A percentile compares a stretch with the other conserved stretches of the same genome.
These are phyloP conservation scores for Xerophyta viscosa DNA, from an alignment of 106 monocot genomes.

Conservation along the genomic window DNA sequence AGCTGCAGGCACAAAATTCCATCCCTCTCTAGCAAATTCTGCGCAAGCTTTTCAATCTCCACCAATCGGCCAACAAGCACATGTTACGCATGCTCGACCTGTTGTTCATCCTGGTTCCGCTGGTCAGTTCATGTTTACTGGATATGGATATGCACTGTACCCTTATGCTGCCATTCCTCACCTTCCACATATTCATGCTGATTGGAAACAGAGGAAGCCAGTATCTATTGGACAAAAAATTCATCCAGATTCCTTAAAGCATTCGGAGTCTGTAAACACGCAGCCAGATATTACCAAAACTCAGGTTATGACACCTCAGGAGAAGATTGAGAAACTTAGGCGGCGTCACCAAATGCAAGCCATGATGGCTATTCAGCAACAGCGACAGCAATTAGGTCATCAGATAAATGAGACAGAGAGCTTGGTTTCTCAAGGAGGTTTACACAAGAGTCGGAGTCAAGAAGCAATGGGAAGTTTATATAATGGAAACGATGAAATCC, in stretches of 20 bases:
- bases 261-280: constrained; percentile 14
- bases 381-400: constrained; percentile 63
- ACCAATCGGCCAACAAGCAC: constrained; percentile 15
- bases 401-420: constrained; percentile 32
- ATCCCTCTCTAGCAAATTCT: constrained; percentile 11
- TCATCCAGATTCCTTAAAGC: constrained; percentile 20
- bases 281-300: constrained; percentile 20
- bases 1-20: constrained; percentile 7
- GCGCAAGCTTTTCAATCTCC: constrained; percentile 19
- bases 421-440: constrained; percentile 18
- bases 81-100: constrained; percentile 8
- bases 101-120: constrained; percentile 20
- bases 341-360: constrained; percentile 85
- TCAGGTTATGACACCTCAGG: constrained; percentile 78
- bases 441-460: constrained; percentile 25
- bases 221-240: constrained; percentile 12
- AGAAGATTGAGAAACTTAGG: constrained; percentile 89
- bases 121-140: constrained; percentile 34
- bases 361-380: constrained; percentile 89
- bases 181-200: constrained; percentile 16
- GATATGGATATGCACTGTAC: constrained; percentile 42
- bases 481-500: constrained; percentile 21
- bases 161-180: constrained; percentile 28
- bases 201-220: constrained; percentile 15
- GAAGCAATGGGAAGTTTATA: constrained; percentile 16